Base-by-base conservation (phyloP, 1,284 basidiomycete species). In the Microbotryomycetes sp. region DNA sequence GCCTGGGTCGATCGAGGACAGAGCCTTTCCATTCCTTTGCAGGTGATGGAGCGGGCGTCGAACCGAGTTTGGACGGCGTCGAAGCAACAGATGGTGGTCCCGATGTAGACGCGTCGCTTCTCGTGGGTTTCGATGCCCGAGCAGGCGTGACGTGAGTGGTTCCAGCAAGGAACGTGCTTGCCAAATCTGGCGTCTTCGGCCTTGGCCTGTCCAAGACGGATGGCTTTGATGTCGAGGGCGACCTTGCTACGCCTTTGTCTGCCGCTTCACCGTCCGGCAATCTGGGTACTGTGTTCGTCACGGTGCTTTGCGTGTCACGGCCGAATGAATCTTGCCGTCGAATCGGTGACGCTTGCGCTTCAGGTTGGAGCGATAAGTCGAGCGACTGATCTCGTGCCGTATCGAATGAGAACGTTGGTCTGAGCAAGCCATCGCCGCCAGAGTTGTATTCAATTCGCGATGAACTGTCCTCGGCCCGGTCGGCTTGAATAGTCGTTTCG, bases 1-100 rank as follows among this genome's bases (percentile, higher is more conserved):
- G 54, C 31, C 61, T 27, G 18, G 61, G 57, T 5, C 57, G 57
- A 41, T 64, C 58, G 45, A 60, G 45, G 5, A 57, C 27, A 35
- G 53, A 52, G n/a, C 9, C 53, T 18, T 16, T 27, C 24, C 27
- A 3, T 23, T 54, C 52, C 24, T 27, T 16, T 45, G 45, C 27
- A 16, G 45, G 5, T 5, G 5, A 24, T 3, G 45, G 23, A 24
- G 24, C n/a, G 16, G 46, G 45, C 45, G 31, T 23, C 31, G 52
- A 41, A 23, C 18, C 18, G 18, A 15, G 23, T 21, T n/a, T 4
- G n/a, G 9, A 7, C 15, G 41, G 7, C 54, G n/a, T 55, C 54
- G 16, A n/a, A 3, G 28, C 54, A 35, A 24, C 21, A 28, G 5
- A 27, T 45, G 5, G 11, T 28, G 26, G 21, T 41, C 28, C 46